phyloP scores from a whole-genome alignment of 164 flowering plant species.

The Vitis rupestris region DNA sequence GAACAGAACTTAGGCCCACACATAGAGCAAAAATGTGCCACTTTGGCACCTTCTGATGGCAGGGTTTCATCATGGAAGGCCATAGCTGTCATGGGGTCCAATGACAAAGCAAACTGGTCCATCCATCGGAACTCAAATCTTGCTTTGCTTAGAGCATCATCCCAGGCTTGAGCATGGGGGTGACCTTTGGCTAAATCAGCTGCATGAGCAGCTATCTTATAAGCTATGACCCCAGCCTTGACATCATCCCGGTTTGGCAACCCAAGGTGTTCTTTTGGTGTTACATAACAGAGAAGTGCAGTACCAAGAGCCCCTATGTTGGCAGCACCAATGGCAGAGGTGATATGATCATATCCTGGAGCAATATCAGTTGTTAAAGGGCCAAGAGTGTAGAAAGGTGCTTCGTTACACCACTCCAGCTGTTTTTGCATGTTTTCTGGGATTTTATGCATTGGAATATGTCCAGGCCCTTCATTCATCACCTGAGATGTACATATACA shows the following conservation, averaged over 20 bases:
- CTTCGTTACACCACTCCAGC: conserved; percentile 98
- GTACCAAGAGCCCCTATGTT: conserved; percentile 99
- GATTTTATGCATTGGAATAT: conserved; percentile 95
- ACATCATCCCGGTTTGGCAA: conserved; percentile 97
- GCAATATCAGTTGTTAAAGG: conserved; percentile 99
- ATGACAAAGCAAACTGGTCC: conserved; percentile 96
- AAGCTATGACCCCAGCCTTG: conserved; percentile 96
- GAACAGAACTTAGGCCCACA: conserved; percentile 99
- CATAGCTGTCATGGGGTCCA: conserved; percentile 98
- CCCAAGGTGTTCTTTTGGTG: conserved; percentile 99
- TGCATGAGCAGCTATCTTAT: conserved; percentile 99
- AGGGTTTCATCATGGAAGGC: conserved; percentile 96
- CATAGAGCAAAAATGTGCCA: conserved; percentile 99
- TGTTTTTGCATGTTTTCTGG: conserved; percentile 99
- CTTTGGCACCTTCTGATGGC: conserved; percentile 96
- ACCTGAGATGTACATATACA: conserved; percentile 46
- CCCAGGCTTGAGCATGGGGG: conserved; percentile 97
- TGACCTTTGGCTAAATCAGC: conserved; percentile 96
- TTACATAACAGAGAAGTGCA: conserved; percentile 97
- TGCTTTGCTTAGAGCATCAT: conserved; percentile 98
- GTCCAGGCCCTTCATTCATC: conserved; percentile 99
- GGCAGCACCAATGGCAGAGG: conserved; percentile 99
- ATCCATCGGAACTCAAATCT: conserved; percentile 97
- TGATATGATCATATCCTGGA: conserved; percentile 98
- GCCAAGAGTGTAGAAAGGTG: conserved; percentile 99